Evolutionary conservation across 2,329 filamentous ascomycete species (phyloP).

Genomic region (Diaporthe caulivora): DNA sequence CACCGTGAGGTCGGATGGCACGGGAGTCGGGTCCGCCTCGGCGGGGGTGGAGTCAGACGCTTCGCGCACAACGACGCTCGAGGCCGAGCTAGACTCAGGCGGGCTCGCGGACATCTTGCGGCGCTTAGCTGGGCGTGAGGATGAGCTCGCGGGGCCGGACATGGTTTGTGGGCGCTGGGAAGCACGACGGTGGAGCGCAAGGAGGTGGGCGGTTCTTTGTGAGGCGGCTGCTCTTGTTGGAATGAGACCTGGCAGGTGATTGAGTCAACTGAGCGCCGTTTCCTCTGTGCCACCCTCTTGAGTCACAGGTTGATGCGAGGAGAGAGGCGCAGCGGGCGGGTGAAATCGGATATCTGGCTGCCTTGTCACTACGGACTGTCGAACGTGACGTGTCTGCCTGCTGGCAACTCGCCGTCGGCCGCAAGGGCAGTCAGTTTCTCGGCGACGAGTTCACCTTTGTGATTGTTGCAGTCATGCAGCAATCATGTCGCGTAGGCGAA

Average conservation of each 20-base stretch:
- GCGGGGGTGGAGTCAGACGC: background rate
- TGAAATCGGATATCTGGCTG: background rate
- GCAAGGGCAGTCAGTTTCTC: background rate
- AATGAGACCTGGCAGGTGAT: background rate
- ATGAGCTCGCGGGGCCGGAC: conserved; percentile 12
- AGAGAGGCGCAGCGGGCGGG: background rate
- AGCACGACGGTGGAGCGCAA: background rate
- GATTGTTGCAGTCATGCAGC: background rate
- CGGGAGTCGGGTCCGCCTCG: background rate
- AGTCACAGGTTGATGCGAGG: background rate
- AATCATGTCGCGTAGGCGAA: background rate
- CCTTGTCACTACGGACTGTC: conserved; percentile 5
- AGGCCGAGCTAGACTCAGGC: conserved; percentile 11
- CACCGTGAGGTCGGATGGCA: background rate
- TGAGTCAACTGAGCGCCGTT: background rate
- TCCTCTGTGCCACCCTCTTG: background rate
- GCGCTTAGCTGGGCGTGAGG: conserved; percentile 36
- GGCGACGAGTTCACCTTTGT: too few species aligned
- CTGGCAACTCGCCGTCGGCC: background rate
- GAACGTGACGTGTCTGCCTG: background rate
- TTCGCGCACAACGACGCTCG: background rate
- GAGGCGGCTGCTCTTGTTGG: background rate
- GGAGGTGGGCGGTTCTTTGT: background rate
- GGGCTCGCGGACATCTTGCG: conserved; percentile 35
- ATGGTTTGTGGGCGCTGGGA: conserved; percentile 23